Base-by-base conservation (phyloP, 495 filamentous ascomycete species). In the Aspergillus biplanus region DNA sequence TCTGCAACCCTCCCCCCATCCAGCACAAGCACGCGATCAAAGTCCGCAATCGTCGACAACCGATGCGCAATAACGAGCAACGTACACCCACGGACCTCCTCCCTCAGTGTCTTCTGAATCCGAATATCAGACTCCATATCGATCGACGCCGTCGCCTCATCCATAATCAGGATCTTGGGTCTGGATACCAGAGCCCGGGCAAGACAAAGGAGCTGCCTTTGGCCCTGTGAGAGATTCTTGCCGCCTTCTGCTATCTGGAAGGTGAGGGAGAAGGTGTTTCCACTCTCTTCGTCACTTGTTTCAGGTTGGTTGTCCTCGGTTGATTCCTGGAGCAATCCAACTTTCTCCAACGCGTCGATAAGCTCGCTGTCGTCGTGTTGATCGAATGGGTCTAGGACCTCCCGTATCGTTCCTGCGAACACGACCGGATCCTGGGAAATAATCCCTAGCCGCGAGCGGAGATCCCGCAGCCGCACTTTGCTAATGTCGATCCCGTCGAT, bases 131-230 rank as follows among this genome's bases (percentile, higher is more conserved):
- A 90, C n/a, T 81, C 80, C 84, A 89, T 89, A 71, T 94, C 91
- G 2, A 94, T 87, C 4, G 90, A 87, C 12, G 85, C 87, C 0
- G 91, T 94, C 6, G 91, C 91, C 75, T 94, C 91, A 66, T 94
- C 91, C 16, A 94, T 82, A 7, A 94, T 85, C 78, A 93, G 85
- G 64, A 93, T 86, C 64, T 87, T 88, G 11, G 89, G 89, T 0
- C 86, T 82, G 7, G 83, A 83, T 32, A 93, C 85, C 65, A 92
- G 90, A 49, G 91, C 90, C 6, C 91, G 87, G 6, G 91, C 90
- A 6, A 94, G 83, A 65, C 90, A 92, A 27, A 94, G 82, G 3
- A 92, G 86, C 70, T 94, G 91, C 9, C 89, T 82, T 71, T 94
- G 91, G 11, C 91, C 91, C 67, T 92, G 90, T 1, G 87, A 90